Evolutionary conservation across 148 eudicot species (phyloP).

Genomic region (Chenopodium quinoa): DNA sequence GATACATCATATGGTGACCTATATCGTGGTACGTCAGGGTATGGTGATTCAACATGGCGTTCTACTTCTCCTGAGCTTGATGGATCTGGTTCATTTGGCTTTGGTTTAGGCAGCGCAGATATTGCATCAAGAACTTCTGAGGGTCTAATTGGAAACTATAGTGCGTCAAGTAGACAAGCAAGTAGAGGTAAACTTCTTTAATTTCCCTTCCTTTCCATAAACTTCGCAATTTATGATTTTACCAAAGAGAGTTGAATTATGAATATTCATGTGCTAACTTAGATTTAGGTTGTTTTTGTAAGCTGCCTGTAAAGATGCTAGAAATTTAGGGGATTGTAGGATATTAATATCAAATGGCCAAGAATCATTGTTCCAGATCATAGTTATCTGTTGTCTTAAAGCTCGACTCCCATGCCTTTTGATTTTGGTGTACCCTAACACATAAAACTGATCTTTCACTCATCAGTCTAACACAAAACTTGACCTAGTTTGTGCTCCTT

Average conservation of each 20-base stretch:
- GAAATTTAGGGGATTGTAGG: background rate
- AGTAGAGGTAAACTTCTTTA: conserved; percentile 54
- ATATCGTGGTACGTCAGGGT: conserved; percentile 46
- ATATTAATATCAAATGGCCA: background rate
- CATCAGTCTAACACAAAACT: background rate
- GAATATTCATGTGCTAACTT: background rate
- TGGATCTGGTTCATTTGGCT: conserved; percentile 61
- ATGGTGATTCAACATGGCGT: conserved; percentile 66
- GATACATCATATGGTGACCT: conserved; percentile 62
- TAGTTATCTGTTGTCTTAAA: background rate
- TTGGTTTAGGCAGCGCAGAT: conserved; percentile 55
- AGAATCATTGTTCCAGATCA: background rate
- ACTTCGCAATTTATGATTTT: background rate
- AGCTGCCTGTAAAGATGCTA: conserved; percentile 3
- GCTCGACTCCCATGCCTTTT: background rate
- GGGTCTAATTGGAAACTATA: conserved; percentile 58
- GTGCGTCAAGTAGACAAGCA: conserved; percentile 58
- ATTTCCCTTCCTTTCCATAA: background rate
- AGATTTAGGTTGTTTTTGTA: background rate
- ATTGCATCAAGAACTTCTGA: conserved; percentile 52
- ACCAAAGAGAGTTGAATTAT: background rate
- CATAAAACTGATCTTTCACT: background rate
- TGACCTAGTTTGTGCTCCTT: background rate
- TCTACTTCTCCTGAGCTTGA: conserved; percentile 57
- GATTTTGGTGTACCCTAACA: background rate